A percentile compares a stretch with the other conserved stretches of the same genome.
Conservation (phyloP, 2,329 filamentous ascomycete genomes). For the Aspergillus terreus region DNA sequence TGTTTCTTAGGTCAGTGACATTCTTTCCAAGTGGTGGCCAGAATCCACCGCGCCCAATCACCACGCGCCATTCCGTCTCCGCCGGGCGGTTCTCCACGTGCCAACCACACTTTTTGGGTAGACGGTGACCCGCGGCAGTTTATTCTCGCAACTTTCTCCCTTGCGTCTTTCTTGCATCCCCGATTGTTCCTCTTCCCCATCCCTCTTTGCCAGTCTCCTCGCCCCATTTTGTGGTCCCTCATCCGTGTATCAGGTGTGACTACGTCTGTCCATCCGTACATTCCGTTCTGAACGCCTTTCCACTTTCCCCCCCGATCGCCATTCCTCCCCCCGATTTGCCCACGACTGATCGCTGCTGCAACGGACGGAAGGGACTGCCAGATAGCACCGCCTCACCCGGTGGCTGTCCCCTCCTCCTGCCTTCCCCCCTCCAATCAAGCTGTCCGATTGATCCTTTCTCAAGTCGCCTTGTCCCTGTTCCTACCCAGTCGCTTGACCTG, state of each 20-base stretch:
- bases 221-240: background rate
- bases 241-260: too few species aligned
- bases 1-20: too few species aligned
- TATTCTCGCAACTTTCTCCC: slow-evolving; percentile 12
- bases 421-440: slow-evolving; percentile 22
- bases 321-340: background rate
- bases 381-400: slow-evolving; percentile 23
- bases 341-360: background rate
- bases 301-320: background rate
- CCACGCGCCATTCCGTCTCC: slow-evolving; percentile 1
- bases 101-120: slow-evolving; percentile 14
- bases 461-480: slow-evolving; percentile 12
- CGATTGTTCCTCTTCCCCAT: background rate
- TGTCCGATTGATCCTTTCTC: slow-evolving; percentile 3
- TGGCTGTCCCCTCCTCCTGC: slow-evolving; percentile 15
- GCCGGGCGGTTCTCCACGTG: slow-evolving; percentile 21
- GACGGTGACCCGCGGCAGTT: slow-evolving; percentile 17
- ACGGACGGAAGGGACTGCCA: slow-evolving; percentile 16
- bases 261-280: background rate
- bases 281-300: background rate
- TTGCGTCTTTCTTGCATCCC: slow-evolving; percentile 19
- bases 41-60: slow-evolving; percentile 4
- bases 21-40: too few species aligned
- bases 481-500: slow-evolving; percentile 16
- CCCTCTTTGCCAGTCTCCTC: background rate